Evolutionary conservation across 2,329 filamentous ascomycete species (phyloP).

Genomic region (Arachnomyces sp.): DNA sequence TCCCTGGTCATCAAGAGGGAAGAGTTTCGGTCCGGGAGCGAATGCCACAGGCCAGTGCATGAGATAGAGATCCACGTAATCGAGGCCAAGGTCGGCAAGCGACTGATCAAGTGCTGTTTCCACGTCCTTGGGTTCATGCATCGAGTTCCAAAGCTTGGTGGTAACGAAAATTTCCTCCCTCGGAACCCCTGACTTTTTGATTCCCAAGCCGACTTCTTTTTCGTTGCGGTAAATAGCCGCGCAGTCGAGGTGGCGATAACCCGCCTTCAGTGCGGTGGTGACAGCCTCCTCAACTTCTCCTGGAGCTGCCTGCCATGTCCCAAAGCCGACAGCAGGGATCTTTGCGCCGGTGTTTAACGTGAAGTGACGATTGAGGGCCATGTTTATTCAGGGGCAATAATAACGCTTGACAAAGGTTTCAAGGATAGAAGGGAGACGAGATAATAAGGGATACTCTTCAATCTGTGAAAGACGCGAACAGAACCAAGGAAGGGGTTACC

Average conservation of each 20-base stretch:
- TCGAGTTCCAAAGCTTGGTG: constrained; percentile 33
- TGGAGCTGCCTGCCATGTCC: constrained; percentile 55
- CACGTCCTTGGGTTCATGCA: constrained; percentile 24
- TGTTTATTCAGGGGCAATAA: too few relatives aligned
- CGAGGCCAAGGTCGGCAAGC: constrained; percentile 52
- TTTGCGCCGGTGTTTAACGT: constrained; percentile 30
- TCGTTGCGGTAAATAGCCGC: constrained; percentile 40
- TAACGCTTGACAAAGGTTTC: too few relatives aligned
- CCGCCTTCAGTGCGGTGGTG: constrained; percentile 35
- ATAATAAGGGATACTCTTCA: too few relatives aligned
- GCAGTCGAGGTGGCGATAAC: constrained; percentile 49
- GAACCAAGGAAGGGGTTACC: too few relatives aligned
- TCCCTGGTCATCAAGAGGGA: constrained; percentile 5
- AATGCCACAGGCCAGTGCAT: constrained; percentile 35
- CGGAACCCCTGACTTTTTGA: constrained; percentile 25
- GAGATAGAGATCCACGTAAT: constrained; percentile 59
- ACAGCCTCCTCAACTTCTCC: constrained; percentile 40
- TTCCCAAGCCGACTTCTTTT: constrained; percentile 35
- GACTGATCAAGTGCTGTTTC: constrained; percentile 44
- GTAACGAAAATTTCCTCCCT: constrained; percentile 35
- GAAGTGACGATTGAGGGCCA: constrained; percentile 12
- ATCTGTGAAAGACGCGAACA: too few relatives aligned
- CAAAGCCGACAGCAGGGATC: constrained; percentile 38
- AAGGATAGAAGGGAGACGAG: too few relatives aligned
- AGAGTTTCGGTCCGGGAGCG: constrained; percentile 9